Base-by-base conservation (phyloP, 768 basidiomycete species). In the Boletus reticuloceps region DNA sequence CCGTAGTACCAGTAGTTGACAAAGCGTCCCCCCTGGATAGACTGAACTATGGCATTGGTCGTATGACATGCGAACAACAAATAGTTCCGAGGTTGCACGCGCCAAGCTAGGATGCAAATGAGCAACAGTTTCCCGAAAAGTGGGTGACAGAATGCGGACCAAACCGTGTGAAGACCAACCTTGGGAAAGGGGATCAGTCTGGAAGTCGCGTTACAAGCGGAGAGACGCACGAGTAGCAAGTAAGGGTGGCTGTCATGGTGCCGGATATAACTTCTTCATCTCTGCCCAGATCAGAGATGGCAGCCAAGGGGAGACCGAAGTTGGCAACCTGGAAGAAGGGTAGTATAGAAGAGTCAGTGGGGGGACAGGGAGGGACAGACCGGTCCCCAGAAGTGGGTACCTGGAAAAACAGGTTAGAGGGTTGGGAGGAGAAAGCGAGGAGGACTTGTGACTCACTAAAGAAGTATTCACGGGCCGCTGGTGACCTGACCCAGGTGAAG, bases 381-480 rank as follows among this genome's bases (percentile, higher is more conserved):
- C 57, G 94, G 94, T 63, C 94, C 94, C 94, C 94, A 97, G 78
- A 97, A 97, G 74, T 97, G 94, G 59, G 94, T 97, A 68, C 94
- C 94, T 96, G 54, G 32, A 2, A 51, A 46, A 56, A 56, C 29
- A 52, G 27, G 59, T 69, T n/a, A 68, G 63, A 55, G 25, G 25
- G 25, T 25, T 25, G 25, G 25, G 5, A 25, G 13, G 25, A 53
- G 31, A 6, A 8, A 39, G 60, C 38, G 20, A 47, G 27, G 36
- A 22, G 34, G 6, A 6, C n/a, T 37, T 7, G 36, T 37, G 25
- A 78, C 94, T 59, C 58, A 93, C 95, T 97, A 77, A 97, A 90
- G 77, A 98, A 96, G 74, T 98, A 98, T 63, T 94, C 84, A 64
- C 91, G 80, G 19, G 91, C 91, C 44, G 92, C 92, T 49, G 95